A percentile compares a stretch with the other conserved stretches of the same genome.
These are phyloP conservation scores for Auricularia heimuer DNA, from an alignment of 768 basidiomycete genomes.

Conservation along the genomic window DNA sequence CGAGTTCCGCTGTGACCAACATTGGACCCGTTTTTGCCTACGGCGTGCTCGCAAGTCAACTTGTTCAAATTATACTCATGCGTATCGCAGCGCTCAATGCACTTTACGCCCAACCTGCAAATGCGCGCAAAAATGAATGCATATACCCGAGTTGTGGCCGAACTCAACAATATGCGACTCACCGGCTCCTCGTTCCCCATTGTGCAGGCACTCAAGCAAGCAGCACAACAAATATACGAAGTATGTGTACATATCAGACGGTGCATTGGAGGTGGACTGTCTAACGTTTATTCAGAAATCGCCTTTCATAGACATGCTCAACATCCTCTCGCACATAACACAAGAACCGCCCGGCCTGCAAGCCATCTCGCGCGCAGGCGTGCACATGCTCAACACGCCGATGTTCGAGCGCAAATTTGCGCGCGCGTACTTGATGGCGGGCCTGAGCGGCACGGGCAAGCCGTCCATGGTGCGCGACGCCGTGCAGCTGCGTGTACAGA, in stretches of 20 bases:
- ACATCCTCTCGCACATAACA: slow-evolving; percentile 68
- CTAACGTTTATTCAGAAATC: not conserved
- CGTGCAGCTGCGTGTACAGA: slow-evolving; percentile 52
- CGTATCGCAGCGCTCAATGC: slow-evolving; percentile 5
- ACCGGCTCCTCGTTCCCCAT: slow-evolving; percentile 68
- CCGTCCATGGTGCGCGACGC: slow-evolving; percentile 48
- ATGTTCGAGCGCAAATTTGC: slow-evolving; percentile 78
- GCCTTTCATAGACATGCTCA: slow-evolving; percentile 28
- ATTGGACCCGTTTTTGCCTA: too few relatives aligned
- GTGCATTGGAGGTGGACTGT: too few relatives aligned
- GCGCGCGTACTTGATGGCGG: slow-evolving; percentile 57
- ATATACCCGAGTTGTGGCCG: slow-evolving; percentile 74
- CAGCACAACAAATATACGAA: slow-evolving; percentile 51
- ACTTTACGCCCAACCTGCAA: slow-evolving; percentile 33
- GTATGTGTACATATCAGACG: slow-evolving; percentile 27
- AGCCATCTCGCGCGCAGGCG: slow-evolving; percentile 67
- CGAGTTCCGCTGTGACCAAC: too few relatives aligned
- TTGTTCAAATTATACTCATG: too few relatives aligned
- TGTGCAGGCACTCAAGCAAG: slow-evolving; percentile 60
- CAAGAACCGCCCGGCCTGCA: slow-evolving; percentile 65
- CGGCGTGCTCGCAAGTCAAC: too few relatives aligned
- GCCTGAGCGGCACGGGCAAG: slow-evolving; percentile 23
- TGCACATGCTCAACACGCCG: slow-evolving; percentile 73
- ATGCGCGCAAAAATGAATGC: slow-evolving; percentile 96
- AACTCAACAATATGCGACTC: slow-evolving; percentile 65